Evolutionary conservation across 805 yeast species (phyloP).

Genomic region (Jamesozyma piceae): DNA sequence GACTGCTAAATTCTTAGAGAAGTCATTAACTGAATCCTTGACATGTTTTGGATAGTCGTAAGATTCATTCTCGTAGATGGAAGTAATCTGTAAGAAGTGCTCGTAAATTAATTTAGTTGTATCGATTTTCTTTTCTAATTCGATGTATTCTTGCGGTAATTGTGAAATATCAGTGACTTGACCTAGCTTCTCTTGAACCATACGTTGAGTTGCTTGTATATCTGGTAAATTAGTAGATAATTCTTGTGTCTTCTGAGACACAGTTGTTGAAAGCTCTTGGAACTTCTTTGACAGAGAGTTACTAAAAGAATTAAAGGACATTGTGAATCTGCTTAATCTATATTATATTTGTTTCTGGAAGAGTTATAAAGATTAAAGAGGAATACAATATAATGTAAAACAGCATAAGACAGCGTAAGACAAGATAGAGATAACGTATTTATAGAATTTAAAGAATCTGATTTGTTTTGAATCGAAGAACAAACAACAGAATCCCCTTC

Average conservation of each 20-base stretch:
- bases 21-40: constrained; percentile 65
- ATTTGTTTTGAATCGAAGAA: too few species aligned
- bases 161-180: constrained; percentile 76
- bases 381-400: too few species aligned
- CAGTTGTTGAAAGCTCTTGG: constrained; percentile 26
- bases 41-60: constrained; percentile 75
- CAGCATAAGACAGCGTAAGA: too few species aligned
- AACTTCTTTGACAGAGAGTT: constrained; percentile 23
- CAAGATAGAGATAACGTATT: too few species aligned
- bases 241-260: constrained; percentile 31
- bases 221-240: constrained; percentile 53
- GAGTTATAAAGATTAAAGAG: too few species aligned
- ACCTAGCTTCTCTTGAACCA: constrained; percentile 72
- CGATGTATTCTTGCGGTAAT: constrained; percentile 72
- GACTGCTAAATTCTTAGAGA: constrained; percentile 54
- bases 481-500: too few species aligned
- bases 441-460: too few species aligned
- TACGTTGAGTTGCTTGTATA: constrained; percentile 65
- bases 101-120: constrained; percentile 60
- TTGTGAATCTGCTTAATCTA: constrained; percentile 4
- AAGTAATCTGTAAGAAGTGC: constrained; percentile 43
- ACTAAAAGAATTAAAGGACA: constrained; percentile 28
- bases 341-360: too few species aligned
- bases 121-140: constrained; percentile 65
- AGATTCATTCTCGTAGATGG: constrained; percentile 59